Conservation (phyloP, 148 eudicot species). For the Hydrangea macrophylla region DNA sequence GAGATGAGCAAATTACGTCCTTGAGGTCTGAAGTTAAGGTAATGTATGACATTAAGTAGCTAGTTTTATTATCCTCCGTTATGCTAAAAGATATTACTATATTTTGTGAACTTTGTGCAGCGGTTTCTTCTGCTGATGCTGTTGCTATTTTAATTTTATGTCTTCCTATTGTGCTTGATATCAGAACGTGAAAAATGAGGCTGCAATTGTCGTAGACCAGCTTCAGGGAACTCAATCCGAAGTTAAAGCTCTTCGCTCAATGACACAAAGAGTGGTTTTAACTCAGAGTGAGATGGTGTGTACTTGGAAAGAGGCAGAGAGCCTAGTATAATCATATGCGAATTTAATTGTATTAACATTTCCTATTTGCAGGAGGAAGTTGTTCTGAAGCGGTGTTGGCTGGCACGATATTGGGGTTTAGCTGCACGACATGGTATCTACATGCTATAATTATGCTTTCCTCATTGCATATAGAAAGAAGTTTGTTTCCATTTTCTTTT, state of each 20-base stretch:
- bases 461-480: neutral
- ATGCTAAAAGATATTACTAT: neutral
- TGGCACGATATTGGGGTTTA: conserved; percentile 91
- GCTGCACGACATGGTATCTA: conserved; percentile 70
- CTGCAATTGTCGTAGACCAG: conserved; percentile 49
- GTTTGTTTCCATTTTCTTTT: neutral
- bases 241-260: conserved; percentile 61
- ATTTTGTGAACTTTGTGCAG: neutral
- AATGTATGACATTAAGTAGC: conserved; percentile 1
- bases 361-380: conserved; percentile 72
- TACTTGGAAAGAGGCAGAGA: neutral
- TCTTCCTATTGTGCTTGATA: conserved; percentile 17
- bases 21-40: conserved; percentile 70
- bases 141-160: conserved; percentile 18
- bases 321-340: neutral
- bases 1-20: conserved; percentile 49
- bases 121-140: conserved; percentile 1
- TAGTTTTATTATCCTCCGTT: neutral
- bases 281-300: conserved; percentile 85
- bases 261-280: conserved; percentile 88
- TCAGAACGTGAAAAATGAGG: conserved; percentile 66
- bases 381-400: conserved; percentile 95
- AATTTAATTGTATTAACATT: conserved; percentile 15
- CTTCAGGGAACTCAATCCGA: conserved; percentile 67
- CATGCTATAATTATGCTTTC: neutral